Conservation (phyloP, 208 protist species). For the Crithidia fasciculata region DNA sequence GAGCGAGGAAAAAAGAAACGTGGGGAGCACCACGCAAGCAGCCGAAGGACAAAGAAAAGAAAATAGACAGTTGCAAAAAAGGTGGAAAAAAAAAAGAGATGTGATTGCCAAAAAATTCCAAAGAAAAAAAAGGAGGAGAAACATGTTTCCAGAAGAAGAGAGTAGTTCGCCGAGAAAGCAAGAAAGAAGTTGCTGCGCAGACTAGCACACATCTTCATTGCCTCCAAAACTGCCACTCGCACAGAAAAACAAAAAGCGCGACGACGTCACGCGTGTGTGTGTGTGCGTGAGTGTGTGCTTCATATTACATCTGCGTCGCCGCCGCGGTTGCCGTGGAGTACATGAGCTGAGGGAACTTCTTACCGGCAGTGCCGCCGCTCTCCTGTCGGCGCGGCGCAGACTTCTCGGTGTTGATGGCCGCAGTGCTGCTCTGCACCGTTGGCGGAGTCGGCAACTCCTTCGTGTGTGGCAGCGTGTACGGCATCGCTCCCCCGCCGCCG, state of each 20-base stretch:
- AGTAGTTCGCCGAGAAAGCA: not conserved
- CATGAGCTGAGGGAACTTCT: conserved; percentile 4
- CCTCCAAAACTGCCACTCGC: not conserved
- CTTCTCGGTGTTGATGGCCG: conserved; percentile 5
- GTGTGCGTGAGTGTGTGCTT: not conserved
- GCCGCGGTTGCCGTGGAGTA: conserved; percentile 16
- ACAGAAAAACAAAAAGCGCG: not conserved
- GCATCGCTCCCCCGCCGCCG: not conserved
- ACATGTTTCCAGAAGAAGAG: conserved; percentile 8
- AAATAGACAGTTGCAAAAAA: conserved; percentile 19
- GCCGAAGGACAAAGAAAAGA: not conserved
- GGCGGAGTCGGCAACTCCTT: not conserved
- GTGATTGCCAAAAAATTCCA: not conserved
- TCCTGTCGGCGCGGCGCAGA: conserved; percentile 7
- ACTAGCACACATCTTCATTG: no score
- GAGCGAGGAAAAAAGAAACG: not conserved
- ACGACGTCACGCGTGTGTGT: no score
- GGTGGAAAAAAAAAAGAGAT: conserved; percentile 8
- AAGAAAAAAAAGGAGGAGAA: conserved; percentile 9
- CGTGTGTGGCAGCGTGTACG: not conserved
- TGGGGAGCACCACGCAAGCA: not conserved
- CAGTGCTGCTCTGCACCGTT: not conserved
- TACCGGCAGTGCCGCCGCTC: not conserved
- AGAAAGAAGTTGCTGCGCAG: not conserved
- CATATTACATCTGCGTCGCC: conserved; percentile 15